A percentile compares a stretch with the other conserved stretches of the same genome.
These are phyloP conservation scores for Vanilla planifolia DNA, from an alignment of 106 monocot genomes.

Conservation along the genomic window DNA sequence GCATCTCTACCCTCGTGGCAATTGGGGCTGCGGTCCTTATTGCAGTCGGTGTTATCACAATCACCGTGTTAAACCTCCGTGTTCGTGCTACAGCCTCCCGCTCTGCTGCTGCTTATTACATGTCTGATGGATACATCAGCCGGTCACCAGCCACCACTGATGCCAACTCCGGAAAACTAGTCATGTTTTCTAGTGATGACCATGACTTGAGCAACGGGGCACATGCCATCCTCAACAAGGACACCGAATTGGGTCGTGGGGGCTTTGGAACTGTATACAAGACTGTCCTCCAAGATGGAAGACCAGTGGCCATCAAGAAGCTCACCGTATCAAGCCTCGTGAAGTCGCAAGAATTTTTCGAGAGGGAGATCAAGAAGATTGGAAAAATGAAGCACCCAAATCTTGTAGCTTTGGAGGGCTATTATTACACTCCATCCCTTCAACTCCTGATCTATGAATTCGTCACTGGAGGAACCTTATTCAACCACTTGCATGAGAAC, in stretches of 20 bases:
- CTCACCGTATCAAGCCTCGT: conserved; percentile 88
- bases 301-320: conserved; percentile 89
- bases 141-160: conserved; percentile 53
- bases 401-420: conserved; percentile 69
- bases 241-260: conserved; percentile 89
- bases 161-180: conserved; percentile 70
- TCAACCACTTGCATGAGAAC: conserved; percentile 71
- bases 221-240: conserved; percentile 76
- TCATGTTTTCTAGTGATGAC: conserved; percentile 67
- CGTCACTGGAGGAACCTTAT: conserved; percentile 68
- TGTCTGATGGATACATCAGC: conserved; percentile 55
- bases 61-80: conserved; percentile 60
- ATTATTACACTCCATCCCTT: conserved; percentile 87
- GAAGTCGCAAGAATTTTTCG: conserved; percentile 83
- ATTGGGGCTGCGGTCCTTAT: conserved; percentile 74
- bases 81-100: conserved; percentile 28
- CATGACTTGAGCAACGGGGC: conserved; percentile 60
- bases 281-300: conserved; percentile 62
- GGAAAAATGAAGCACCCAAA: conserved; percentile 72
- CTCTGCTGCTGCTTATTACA: conserved; percentile 28
- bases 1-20: conserved; percentile 80
- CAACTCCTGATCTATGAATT: conserved; percentile 94
- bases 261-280: conserved; percentile 90
- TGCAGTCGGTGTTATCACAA: conserved; percentile 54
- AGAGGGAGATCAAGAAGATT: conserved; percentile 66